Evolutionary conservation across 352 stramenopile genomes (phyloP), one percentile per base, ranked within the genome.

Genomic region (Phytophthora pini): DNA sequence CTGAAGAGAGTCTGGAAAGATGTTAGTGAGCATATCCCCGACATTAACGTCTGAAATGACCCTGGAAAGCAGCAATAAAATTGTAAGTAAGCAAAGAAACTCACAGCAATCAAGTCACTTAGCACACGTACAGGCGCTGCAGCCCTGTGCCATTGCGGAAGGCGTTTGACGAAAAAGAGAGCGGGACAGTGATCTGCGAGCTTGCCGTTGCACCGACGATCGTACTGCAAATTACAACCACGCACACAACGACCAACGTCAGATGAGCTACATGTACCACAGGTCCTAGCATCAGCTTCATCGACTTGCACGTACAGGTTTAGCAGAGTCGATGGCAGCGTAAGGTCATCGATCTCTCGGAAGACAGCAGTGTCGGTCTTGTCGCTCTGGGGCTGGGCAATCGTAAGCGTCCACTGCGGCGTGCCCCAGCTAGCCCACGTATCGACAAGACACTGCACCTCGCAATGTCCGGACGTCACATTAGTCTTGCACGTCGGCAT

Each of bases 311-410:
- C 82, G 59, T 65, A 92, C 84, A 93, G 50, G 58, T 89, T 83
- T 52, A 74, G 66, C 40, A 93, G 61, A 10, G 77, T 84, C 3
- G 60, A 38, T 20, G 84, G 84, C n/a, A 91, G 57, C 39, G 9
- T 31, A 17, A 93, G 62, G 51, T 80, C 67, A 43, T 90, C 72
- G 17, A 93, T 73, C 9, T 72, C 17, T 27, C 85, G 71, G 47
- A 92, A 90, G 17, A 91, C 59, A 15, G 77, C 75, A 5, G 79
- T 92, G 56, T 91, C 72, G 17, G 74, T 44, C 32, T 84, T 85
- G 61, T 93, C 84, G 31, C 72, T 78, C 53, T 93, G 84, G 24
- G 84, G 79, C 54, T 79, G 82, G n/a, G 76, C 73, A 12, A 93
- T 77, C 20, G 76, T 63, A 34, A 93, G 60, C 31, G 80, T 79